These are phyloP conservation scores for Calonectria leucothoes DNA, from an alignment of 2,329 filamentous ascomycete genomes.

Conservation along the genomic window DNA sequence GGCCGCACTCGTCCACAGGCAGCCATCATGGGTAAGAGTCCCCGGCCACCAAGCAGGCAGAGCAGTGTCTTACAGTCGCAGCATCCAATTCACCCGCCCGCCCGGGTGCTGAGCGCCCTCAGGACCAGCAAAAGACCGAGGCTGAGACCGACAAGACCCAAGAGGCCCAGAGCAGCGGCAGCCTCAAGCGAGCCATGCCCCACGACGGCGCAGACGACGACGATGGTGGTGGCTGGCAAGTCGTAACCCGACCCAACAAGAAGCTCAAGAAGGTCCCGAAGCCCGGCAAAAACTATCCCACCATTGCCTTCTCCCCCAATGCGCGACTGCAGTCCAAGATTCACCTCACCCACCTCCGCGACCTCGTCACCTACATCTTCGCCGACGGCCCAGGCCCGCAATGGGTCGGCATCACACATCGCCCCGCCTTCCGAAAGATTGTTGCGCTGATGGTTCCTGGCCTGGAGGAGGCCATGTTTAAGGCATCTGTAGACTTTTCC, in stretches of 20 bases:
- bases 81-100: constrained; percentile 24
- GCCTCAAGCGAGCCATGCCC: constrained; percentile 62
- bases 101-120: constrained; percentile 19
- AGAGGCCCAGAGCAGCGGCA: constrained; percentile 49
- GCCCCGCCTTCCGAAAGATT: constrained; percentile 78
- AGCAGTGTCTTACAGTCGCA: constrained; percentile 32
- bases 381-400: constrained; percentile 73
- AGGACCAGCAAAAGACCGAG: constrained; percentile 19
- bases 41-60: neutral
- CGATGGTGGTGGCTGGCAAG: constrained; percentile 63
- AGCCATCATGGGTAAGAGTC: constrained; percentile 38
- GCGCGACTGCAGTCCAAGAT: constrained; percentile 71
- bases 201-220: constrained; percentile 53
- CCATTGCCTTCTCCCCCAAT: constrained; percentile 67
- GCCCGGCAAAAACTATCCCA: constrained; percentile 67
- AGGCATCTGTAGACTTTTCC: constrained; percentile 64
- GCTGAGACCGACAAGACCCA: constrained; percentile 29
- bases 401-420: constrained; percentile 73
- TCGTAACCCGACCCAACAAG: constrained; percentile 65
- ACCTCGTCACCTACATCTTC: constrained; percentile 74
- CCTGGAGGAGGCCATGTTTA: constrained; percentile 90
- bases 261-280: constrained; percentile 72
- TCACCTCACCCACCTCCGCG: constrained; percentile 71
- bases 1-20: constrained; percentile 17
- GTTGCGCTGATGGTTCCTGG: constrained; percentile 94